Evolutionary conservation across 1,284 basidiomycete species (phyloP).

Genomic region (Caloboletus inedulis): DNA sequence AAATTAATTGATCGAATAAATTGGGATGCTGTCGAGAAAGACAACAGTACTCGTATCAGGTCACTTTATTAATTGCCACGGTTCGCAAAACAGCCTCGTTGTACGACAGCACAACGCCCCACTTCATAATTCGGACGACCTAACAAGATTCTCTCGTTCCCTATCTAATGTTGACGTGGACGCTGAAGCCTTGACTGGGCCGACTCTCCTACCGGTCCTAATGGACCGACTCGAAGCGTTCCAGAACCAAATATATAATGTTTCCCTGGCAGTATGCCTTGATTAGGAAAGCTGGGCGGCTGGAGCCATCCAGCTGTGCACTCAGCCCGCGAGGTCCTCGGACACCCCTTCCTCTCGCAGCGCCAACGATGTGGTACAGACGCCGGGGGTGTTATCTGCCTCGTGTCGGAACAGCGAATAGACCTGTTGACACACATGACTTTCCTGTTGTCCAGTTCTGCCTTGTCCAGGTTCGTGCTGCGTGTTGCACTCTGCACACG

Average conservation of each 20-base stretch:
- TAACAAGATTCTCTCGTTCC: neutral
- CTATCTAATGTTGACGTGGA: slow-evolving; percentile 16
- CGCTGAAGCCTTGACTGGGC: slow-evolving; percentile 14
- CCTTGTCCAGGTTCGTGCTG: neutral
- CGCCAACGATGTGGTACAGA: slow-evolving; percentile 23
- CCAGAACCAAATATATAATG: slow-evolving; percentile 4
- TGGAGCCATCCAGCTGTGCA: slow-evolving; percentile 6
- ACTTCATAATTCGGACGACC: neutral
- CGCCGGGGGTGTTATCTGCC: slow-evolving; percentile 32
- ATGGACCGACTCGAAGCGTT: slow-evolving; percentile 7
- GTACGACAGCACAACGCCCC: neutral
- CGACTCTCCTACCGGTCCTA: too few species aligned
- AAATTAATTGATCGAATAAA: slow-evolving; percentile 4
- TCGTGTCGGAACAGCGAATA: slow-evolving; percentile 13
- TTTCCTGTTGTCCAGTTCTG: neutral
- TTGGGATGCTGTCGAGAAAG: neutral
- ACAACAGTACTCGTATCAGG: neutral
- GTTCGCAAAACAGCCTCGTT: slow-evolving; percentile 17
- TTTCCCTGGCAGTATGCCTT: slow-evolving; percentile 4
- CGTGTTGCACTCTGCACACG: slow-evolving; percentile 8
- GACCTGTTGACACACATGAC: slow-evolving; percentile 6
- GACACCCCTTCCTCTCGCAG: slow-evolving; percentile 18
- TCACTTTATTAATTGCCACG: neutral
- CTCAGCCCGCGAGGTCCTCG: slow-evolving; percentile 14
- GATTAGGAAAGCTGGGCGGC: slow-evolving; percentile 15